A percentile compares a stretch with the other conserved stretches of the same genome.
These are phyloP conservation scores for Dianthus caryophyllus DNA, from an alignment of 148 eudicot species.

Conservation along the genomic window DNA sequence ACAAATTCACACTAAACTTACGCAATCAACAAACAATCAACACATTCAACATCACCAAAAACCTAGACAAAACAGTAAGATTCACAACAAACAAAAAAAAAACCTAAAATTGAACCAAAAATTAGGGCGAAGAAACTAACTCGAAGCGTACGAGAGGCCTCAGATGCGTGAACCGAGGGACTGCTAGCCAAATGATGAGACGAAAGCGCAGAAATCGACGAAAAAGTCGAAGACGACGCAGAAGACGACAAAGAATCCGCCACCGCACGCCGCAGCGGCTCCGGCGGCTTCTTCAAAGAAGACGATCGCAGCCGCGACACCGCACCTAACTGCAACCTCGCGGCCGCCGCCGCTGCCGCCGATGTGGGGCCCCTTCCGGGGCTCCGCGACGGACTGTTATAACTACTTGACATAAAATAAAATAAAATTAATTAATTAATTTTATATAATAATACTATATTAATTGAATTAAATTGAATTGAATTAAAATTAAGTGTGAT, in stretches of 20 bases:
- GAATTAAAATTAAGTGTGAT: too few relatives aligned
- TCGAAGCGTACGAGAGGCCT: slow-evolving; percentile 86
- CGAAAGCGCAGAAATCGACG: slow-evolving; percentile 30
- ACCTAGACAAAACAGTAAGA: background rate
- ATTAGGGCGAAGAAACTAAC: slow-evolving; percentile 26
- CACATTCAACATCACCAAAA: background rate
- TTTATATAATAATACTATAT: background rate
- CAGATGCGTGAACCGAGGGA: slow-evolving; percentile 53
- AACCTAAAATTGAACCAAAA: background rate
- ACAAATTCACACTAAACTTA: background rate
- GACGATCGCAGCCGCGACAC: slow-evolving; percentile 80
- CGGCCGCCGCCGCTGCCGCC: slow-evolving; percentile 3
- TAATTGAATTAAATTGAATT: background rate
- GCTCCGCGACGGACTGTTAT: slow-evolving; percentile 66
- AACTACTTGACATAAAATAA: slow-evolving; percentile 45
- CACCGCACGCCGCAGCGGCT: slow-evolving; percentile 97
- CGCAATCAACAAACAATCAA: background rate
- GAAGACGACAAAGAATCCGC: slow-evolving; percentile 84
- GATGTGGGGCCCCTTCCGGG: slow-evolving; percentile 25
- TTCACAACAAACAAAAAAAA: background rate
- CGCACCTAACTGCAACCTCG: slow-evolving; percentile 41
- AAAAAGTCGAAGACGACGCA: slow-evolving; percentile 33
- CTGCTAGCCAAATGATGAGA: slow-evolving; percentile 45
- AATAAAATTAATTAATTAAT: background rate
- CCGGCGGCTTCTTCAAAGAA: slow-evolving; percentile 86